phyloP scores from a whole-genome alignment of 1,139 yeast species.

The Chernovozyma sophiae-reginae region DNA sequence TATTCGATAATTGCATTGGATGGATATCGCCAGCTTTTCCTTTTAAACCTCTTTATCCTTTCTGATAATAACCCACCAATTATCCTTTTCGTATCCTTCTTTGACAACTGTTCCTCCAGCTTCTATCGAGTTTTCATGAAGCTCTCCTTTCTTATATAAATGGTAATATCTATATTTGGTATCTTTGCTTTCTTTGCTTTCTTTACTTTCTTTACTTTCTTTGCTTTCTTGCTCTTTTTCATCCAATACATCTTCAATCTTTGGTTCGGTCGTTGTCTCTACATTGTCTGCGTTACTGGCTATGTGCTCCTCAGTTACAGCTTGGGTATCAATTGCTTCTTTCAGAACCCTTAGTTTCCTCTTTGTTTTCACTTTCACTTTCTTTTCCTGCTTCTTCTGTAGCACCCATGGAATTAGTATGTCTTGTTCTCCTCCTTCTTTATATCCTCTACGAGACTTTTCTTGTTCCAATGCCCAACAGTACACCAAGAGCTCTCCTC shows the following conservation, averaged over 20 bases:
- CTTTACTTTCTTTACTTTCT: slow-evolving; percentile 6
- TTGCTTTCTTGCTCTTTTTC: slow-evolving; percentile 7
- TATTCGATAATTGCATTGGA: not conserved
- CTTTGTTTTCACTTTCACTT: slow-evolving; percentile 15
- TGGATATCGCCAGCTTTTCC: not conserved
- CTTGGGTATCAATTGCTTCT: not conserved
- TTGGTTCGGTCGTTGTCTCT: slow-evolving; percentile 11
- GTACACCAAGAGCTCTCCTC: slow-evolving; percentile 74
- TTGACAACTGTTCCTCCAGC: slow-evolving; percentile 69
- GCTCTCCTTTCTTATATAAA: slow-evolving; percentile 77
- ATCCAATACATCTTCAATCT: slow-evolving; percentile 14
- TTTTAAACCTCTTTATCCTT: slow-evolving; percentile 11
- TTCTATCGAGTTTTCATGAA: slow-evolving; percentile 57
- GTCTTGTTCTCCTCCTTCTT: slow-evolving; percentile 88
- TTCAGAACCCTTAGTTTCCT: slow-evolving; percentile 5
- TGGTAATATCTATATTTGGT: slow-evolving; percentile 81
- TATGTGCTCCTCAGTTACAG: slow-evolving; percentile 1
- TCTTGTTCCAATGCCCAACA: slow-evolving; percentile 98
- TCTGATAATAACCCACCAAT: slow-evolving; percentile 70
- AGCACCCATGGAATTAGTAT: slow-evolving; percentile 94
- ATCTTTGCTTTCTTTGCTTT: slow-evolving; percentile 5
- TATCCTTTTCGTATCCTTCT: slow-evolving; percentile 87
- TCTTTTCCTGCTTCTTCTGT: slow-evolving; percentile 39
- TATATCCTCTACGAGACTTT: slow-evolving; percentile 79
- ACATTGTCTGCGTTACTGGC: not conserved